phyloP scores from a whole-genome alignment of 495 filamentous ascomycete species.

The Rostrohypoxylon terebratum region DNA sequence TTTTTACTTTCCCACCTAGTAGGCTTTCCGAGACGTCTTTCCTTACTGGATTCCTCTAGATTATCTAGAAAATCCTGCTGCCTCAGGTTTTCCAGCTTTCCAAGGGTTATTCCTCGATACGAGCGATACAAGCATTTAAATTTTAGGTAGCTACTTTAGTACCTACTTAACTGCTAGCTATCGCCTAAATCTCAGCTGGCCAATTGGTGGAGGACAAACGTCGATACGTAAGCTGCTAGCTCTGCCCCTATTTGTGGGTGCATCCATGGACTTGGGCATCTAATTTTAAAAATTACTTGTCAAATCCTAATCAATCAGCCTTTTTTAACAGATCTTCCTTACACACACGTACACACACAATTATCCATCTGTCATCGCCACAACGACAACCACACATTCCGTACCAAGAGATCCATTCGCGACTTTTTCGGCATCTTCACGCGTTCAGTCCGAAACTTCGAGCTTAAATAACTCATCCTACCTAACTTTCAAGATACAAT shows the following conservation, averaged over 20 bases:
- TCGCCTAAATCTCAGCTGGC: conserved; percentile 34
- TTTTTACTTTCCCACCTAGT: background rate
- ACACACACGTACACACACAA: no score
- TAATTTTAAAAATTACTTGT: conserved; percentile 45
- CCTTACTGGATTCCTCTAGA: background rate
- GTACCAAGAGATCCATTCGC: conserved; percentile 6
- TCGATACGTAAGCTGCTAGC: conserved; percentile 39
- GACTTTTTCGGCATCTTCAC: conserved; percentile 11
- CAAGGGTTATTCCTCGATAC: conserved; percentile 4
- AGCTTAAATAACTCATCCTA: background rate
- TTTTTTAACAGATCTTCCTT: conserved; percentile 37
- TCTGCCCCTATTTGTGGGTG: conserved; percentile 39
- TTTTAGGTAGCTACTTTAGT: conserved; percentile 1
- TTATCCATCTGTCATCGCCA: conserved; percentile 10
- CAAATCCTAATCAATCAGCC: conserved; percentile 23
- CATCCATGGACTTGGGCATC: conserved; percentile 23
- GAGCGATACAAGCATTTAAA: background rate
- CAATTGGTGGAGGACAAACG: conserved; percentile 38
- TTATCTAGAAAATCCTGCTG: conserved; percentile 14
- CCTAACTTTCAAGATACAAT: background rate
- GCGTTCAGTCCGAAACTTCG: conserved; percentile 14
- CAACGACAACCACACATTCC: conserved; percentile 4
- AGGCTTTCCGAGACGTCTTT: background rate
- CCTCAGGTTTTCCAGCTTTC: background rate
- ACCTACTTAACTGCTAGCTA: background rate